Evolutionary conservation across 2,329 filamentous ascomycete genomes (phyloP).

Genomic region (Chalaropsis ovoidea): DNA sequence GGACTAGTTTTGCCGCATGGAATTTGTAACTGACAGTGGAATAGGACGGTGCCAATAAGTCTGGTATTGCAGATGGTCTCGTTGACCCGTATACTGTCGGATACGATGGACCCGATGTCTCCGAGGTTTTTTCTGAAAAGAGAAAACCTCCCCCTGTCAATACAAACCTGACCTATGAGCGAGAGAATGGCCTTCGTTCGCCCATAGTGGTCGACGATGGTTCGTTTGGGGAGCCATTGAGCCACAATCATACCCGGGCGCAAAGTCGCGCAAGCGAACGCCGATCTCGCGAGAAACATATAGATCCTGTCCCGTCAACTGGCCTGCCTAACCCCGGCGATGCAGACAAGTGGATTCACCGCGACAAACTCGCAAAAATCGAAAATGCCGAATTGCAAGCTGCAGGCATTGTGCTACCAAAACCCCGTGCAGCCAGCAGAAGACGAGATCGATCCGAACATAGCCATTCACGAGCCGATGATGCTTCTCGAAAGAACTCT

Average conservation of each 20-base stretch:
- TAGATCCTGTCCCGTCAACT: slow-evolving; percentile 3
- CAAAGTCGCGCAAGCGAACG: slow-evolving; percentile 24
- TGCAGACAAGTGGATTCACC: slow-evolving; percentile 71
- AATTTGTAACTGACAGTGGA: slow-evolving; percentile 12
- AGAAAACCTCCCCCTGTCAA: slow-evolving; percentile 21
- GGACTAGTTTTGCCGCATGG: not conserved
- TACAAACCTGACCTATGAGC: slow-evolving; percentile 14
- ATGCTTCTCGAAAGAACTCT: slow-evolving; percentile 31
- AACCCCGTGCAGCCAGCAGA: slow-evolving; percentile 45
- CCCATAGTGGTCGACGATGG: slow-evolving; percentile 22
- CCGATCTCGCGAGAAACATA: slow-evolving; percentile 21
- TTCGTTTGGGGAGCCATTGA: slow-evolving; percentile 18
- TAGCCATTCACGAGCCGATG: slow-evolving; percentile 22
- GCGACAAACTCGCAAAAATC: slow-evolving; percentile 72
- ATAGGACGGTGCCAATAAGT: slow-evolving; percentile 18
- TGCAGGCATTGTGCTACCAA: slow-evolving; percentile 56
- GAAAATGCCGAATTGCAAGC: slow-evolving; percentile 72
- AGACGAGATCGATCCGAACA: slow-evolving; percentile 28
- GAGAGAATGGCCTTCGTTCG: slow-evolving; percentile 17
- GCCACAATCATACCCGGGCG: slow-evolving; percentile 17
- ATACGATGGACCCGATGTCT: slow-evolving; percentile 2
- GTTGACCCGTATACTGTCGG: not conserved
- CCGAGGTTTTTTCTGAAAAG: slow-evolving; percentile 5
- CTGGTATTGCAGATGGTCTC: not conserved
- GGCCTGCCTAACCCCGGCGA: slow-evolving; percentile 33